Percentiles rank a stretch among this genome's conserved stretches.
phyloP scores from a whole-genome alignment of 352 stramenopile species.

The Phytopythium kandeliae region DNA sequence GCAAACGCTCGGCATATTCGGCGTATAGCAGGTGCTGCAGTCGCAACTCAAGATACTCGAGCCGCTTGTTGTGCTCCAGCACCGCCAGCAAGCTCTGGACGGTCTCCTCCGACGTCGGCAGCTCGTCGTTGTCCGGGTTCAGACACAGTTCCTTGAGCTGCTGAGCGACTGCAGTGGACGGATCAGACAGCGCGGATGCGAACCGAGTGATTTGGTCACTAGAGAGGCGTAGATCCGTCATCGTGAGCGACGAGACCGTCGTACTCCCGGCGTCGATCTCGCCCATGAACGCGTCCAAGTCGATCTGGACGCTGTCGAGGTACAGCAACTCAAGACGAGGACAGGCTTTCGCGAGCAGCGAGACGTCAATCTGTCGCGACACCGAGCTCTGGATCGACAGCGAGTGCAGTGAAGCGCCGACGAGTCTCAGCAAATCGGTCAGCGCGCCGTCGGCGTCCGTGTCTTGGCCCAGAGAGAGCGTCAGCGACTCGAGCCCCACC shows the following conservation, averaged over 20 bases:
- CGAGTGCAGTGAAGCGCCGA: constrained; percentile 11
- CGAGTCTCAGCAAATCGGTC: constrained; percentile 11
- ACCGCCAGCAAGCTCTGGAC: constrained; percentile 13
- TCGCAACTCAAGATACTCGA: constrained; percentile 21
- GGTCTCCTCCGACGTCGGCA: constrained; percentile 15
- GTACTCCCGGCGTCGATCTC: not conserved
- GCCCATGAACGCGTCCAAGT: constrained; percentile 14
- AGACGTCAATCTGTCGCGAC: constrained; percentile 10
- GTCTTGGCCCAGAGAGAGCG: constrained; percentile 17
- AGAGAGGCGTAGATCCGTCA: constrained; percentile 6
- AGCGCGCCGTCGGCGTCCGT: not conserved
- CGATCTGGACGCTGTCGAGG: constrained; percentile 19
- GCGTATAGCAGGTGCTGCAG: constrained; percentile 14
- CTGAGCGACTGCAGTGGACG: constrained; percentile 8
- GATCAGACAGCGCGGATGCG: constrained; percentile 14
- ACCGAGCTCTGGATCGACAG: constrained; percentile 16
- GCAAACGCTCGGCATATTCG: constrained; percentile 16
- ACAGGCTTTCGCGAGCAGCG: constrained; percentile 11
- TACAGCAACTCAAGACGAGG: constrained; percentile 17
- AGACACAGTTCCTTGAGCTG: constrained; percentile 21
- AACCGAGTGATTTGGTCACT: constrained; percentile 14
- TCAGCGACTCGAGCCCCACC: constrained; percentile 16
- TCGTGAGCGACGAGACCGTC: constrained; percentile 4
- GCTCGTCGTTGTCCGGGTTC: constrained; percentile 17
- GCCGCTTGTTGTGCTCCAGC: constrained; percentile 20